phyloP scores from a whole-genome alignment of 2,329 filamentous ascomycete species.

The Trichoderma gracile region DNA sequence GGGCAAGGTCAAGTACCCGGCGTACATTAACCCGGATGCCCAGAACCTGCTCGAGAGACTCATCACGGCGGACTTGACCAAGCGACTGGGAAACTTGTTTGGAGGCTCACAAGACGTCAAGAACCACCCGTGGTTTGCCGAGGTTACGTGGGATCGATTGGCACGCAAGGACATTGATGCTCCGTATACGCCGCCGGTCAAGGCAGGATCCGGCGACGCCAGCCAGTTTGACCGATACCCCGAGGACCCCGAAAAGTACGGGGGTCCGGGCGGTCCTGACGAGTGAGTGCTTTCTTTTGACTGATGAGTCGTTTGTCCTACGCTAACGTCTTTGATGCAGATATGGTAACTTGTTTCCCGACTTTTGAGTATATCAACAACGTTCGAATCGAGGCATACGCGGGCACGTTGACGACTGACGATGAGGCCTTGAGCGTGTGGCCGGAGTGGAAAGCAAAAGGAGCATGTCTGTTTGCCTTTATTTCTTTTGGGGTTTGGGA shows the following conservation, averaged over 20 bases:
- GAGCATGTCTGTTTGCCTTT: neutral
- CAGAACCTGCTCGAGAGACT: conserved; percentile 89
- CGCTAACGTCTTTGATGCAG: conserved; percentile 44
- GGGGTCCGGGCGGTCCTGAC: conserved; percentile 68
- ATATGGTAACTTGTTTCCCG: conserved; percentile 72
- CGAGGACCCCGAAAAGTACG: conserved; percentile 93
- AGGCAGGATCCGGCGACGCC: conserved; percentile 89
- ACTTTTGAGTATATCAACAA: conserved; percentile 58
- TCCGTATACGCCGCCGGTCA: conserved; percentile 93
- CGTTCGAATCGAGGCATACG: neutral
- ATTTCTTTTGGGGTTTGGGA: neutral
- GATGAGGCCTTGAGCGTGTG: neutral
- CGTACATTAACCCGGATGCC: conserved; percentile 91
- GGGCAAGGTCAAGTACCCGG: conserved; percentile 93
- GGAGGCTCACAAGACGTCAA: conserved; percentile 91
- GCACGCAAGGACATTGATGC: conserved; percentile 97
- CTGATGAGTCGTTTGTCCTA: no score
- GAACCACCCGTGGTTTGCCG: conserved; percentile 92
- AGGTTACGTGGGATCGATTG: conserved; percentile 96
- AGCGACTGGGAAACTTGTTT: conserved; percentile 90
- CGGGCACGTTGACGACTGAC: conserved; percentile 18
- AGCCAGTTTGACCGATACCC: conserved; percentile 98
- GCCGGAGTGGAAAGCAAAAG: neutral
- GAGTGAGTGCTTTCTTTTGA: conserved; percentile 64
- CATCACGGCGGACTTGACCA: conserved; percentile 93